Evolutionary conservation across 2,329 filamentous ascomycete species (phyloP).

Genomic region (Ilyonectria robusta): DNA sequence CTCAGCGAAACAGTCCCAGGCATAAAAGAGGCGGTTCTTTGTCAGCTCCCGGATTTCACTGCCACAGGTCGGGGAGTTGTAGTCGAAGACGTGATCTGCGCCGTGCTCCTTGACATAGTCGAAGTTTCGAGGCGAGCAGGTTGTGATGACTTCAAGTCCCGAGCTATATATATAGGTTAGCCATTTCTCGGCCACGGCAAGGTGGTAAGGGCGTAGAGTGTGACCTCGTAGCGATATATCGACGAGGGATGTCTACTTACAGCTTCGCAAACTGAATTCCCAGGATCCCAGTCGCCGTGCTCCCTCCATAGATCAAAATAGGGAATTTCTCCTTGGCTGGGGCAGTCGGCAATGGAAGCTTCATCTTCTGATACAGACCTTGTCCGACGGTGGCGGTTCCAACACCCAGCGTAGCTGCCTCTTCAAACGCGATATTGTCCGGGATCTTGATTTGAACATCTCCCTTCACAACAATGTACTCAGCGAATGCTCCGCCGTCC

Average conservation of each 20-base stretch:
- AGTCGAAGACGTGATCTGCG: constrained; percentile 60
- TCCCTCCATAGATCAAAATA: constrained; percentile 13
- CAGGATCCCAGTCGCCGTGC: constrained; percentile 6
- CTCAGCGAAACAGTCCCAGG: constrained; percentile 48
- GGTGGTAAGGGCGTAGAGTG: too few species aligned
- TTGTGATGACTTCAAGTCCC: constrained; percentile 10
- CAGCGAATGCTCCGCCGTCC: not conserved
- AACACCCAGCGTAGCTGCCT: not conserved
- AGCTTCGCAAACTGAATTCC: constrained; percentile 7
- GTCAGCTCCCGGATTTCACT: constrained; percentile 43
- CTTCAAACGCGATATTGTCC: not conserved
- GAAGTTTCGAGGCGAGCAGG: constrained; percentile 50
- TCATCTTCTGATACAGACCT: constrained; percentile 2
- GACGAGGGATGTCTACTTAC: not conserved
- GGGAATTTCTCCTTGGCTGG: constrained; percentile 1
- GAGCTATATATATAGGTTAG: not conserved
- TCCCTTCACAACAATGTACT: not conserved
- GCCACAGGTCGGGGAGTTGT: constrained; percentile 46
- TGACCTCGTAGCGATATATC: too few species aligned
- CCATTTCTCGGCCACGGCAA: not conserved
- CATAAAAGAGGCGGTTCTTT: constrained; percentile 43
- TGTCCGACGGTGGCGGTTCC: not conserved
- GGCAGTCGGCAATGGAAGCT: not conserved
- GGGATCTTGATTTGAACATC: constrained; percentile 5
- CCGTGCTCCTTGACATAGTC: constrained; percentile 58